Conservation (phyloP, 73 alveolate genomes). For the Paramecium tetraurelia region DNA sequence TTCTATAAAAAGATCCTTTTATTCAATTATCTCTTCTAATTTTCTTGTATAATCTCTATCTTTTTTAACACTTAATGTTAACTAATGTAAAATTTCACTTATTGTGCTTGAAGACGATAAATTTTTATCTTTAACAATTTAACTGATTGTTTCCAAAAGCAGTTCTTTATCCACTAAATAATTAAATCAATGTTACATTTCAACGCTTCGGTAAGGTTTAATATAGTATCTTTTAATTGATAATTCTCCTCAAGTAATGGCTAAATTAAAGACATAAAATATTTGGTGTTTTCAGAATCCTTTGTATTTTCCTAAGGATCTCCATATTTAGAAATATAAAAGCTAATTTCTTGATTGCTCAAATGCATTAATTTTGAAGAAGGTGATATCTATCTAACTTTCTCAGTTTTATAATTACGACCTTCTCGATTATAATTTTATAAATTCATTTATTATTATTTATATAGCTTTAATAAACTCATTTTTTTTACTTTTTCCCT, state of each 20-base stretch:
- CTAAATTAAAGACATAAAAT: background rate
- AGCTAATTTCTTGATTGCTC: background rate
- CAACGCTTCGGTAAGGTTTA: conserved; percentile 13
- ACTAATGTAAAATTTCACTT: background rate
- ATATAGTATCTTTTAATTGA: conserved; percentile 16
- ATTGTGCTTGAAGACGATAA: background rate
- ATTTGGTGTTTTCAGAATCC: background rate
- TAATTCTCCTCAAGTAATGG: conserved; percentile 39
- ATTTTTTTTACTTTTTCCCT: background rate
- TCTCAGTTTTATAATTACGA: conserved; percentile 1
- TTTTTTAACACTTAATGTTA: background rate
- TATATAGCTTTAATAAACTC: background rate
- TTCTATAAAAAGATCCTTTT: background rate
- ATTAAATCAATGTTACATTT: background rate
- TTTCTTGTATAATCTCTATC: background rate
- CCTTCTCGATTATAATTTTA: background rate
- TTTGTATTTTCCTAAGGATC: background rate
- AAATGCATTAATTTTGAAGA: background rate
- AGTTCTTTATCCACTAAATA: conserved; percentile 27
- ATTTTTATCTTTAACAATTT: background rate
- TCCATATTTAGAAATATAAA: background rate
- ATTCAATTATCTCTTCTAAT: background rate
- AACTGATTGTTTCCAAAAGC: background rate
- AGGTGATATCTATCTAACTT: background rate
- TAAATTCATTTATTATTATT: background rate